Evolutionary conservation across 2,329 filamentous ascomycete genomes (phyloP).

Genomic region (Podosphaera fusca): DNA sequence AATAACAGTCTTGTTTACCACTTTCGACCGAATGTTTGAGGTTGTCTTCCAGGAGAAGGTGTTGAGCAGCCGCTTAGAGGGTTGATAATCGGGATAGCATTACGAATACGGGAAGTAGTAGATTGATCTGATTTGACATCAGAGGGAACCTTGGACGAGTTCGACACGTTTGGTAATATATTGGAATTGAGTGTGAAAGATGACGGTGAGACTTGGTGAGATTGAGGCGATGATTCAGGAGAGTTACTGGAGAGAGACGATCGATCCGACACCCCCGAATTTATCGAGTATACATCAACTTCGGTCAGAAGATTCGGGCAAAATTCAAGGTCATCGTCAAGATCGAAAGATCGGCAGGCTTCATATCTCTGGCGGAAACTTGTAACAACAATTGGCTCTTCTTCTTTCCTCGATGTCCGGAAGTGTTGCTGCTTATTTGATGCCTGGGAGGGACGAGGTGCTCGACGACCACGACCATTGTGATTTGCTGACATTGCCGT

Average conservation of each 20-base stretch:
- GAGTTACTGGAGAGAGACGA: constrained; percentile 90
- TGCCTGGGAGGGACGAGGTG: constrained; percentile 63
- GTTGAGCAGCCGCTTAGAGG: constrained; percentile 38
- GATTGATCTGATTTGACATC: constrained; percentile 77
- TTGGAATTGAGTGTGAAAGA: constrained; percentile 50
- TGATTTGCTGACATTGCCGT: constrained; percentile 35
- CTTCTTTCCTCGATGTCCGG: constrained; percentile 67
- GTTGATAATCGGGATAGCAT: constrained; percentile 95
- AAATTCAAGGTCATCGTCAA: constrained; percentile 91
- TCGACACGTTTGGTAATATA: constrained; percentile 42
- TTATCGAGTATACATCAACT: constrained; percentile 62
- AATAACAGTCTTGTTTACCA: constrained; percentile 10
- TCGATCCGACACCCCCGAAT: constrained; percentile 72
- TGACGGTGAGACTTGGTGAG: constrained; percentile 54
- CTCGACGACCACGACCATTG: constrained; percentile 64
- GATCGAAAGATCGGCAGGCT: constrained; percentile 75
- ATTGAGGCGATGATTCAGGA: constrained; percentile 73
- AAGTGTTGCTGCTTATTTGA: constrained; percentile 50
- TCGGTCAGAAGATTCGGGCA: constrained; percentile 83
- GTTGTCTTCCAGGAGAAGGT: background rate
- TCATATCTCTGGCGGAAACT: constrained; percentile 77
- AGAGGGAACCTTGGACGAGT: constrained; percentile 33
- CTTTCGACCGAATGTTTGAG: constrained; percentile 9
- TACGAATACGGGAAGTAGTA: constrained; percentile 67
- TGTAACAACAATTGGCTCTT: constrained; percentile 54